Base-by-base conservation (phyloP, 2,329 filamentous ascomycete species). In the Colletotrichum lini region DNA sequence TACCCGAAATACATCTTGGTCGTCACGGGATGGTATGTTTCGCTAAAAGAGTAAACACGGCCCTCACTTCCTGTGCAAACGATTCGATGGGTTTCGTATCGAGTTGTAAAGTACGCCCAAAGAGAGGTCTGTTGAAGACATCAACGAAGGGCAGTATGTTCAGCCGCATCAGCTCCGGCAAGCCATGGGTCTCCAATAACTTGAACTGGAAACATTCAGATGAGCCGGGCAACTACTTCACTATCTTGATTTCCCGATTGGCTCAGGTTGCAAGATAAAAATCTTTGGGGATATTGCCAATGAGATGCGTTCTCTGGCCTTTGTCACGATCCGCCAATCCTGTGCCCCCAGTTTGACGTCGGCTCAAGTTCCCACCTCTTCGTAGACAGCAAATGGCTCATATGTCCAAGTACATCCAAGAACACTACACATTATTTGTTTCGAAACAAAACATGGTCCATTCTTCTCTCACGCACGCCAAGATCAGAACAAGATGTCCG, bases 331-430 rank as follows among this genome's bases (percentile, higher is more conserved):
- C 54, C 54, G 2, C 12, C 38, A 23, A 8, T 68, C 2, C n/a
- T 65, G 26, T 18, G 40, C 12, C 30, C 26, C 2, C 59, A 63
- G 16, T 30, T 60, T 1, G 42, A 23, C 30, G 60, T 54, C 45
- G 52, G 47, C 1, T 47, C 66, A 26, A 45, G 23, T 2, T 64
- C 59, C 6, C 18, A 64, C 21, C n/a, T 67, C 13, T 16, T 63
- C 57, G 30, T 53, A 52, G 59, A 58, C 49, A 44, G 3, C 16
- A 52, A 26, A 21, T 23, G 4, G 60, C 40, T 8, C 58, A 58
- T 21, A 38, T 26, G 3, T 58, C 47, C 35, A 63, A 58, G n/a
- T 52, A 50, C 18, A 52, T 64, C 13, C 40, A 58, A 50, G 64
- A 64, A 12, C 58, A 58, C 12, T 54, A 52, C 16, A 30, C 40